Evolutionary conservation across 176 grass and related monocot species (phyloP), one percentile per base, ranked within the genome.

Genomic region (Cymbopogon citratus): DNA sequence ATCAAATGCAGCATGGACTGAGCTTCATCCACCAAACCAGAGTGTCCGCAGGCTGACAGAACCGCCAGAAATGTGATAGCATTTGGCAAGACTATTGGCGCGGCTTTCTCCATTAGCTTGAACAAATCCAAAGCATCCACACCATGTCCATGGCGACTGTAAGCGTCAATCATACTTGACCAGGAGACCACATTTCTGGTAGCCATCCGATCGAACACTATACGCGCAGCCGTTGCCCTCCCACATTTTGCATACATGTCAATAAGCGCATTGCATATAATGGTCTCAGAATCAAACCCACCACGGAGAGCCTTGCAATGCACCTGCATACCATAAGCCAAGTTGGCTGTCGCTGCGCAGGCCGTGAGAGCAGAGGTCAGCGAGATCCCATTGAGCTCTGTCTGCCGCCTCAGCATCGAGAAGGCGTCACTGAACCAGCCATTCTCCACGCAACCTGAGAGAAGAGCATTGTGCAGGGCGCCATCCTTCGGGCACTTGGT

Each of bases 221-320:
- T 39, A 0, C 68, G 76, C 1, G 86, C 83, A 71, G 27, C 35
- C 12, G 2, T 66, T 39, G 85, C 66, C 34, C 74, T 46, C 71
- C 92, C 92, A 44, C 92, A 91, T 62, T 94, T 94, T 26, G 89
- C 73, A 68, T 94, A 91, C 92, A 94, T 84, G 77, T 94, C 73
- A 10, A 94, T 80, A 3, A 94, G 81, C 7, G 89, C 89, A 71
- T 94, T 94, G 35, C 89, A 94, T 12, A 87, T 19, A 63, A 88
- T 41, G 29, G 86, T 84, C 31, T 91, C 86, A 21, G 89, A 91
- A 82, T 49, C 80, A 81, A 87, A 87, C 19, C 77, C 83, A 43
- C 27, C 69, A 6, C 86, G 86, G 33, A 91, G 65, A 66, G 54
- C 71, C 72, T 66, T 83, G 74, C 92, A 94, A 31, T 94, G 89